Evolutionary conservation across 2,329 filamentous ascomycete genomes (phyloP), one percentile per base, ranked within the genome.

Genomic region (Ceratocystiopsis brevicomis): DNA sequence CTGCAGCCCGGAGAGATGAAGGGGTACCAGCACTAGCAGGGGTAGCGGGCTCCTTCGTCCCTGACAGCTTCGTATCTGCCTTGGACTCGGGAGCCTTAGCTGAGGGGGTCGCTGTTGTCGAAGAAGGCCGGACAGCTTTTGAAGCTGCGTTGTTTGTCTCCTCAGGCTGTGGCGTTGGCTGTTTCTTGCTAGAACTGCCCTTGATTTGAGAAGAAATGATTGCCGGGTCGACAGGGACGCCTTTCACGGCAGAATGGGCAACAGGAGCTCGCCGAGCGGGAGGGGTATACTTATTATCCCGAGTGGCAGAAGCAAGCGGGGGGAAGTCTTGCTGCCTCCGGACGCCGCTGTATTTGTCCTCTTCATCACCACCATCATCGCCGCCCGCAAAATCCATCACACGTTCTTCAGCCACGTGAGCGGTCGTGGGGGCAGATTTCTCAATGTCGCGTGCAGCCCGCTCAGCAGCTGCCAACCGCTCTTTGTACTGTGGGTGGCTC

Each of bases 271-370:
- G 76, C 58, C 84, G 75, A 16, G 84, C 88, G 5, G 90, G 90
- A 33, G 90, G 88, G 0, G 81, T 93, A 59, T 98, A 98, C 59
- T 84, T 88, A 60, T 73, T 73, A 50, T 68, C 65, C 16, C 66
- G 61, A 38, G 59, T 62, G 13, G 37, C 30, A 6, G 44, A 16
- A 40, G 63, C 56, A 32, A 92, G 66, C n/a, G 80, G 71, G 6
- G 79, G 73, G 53, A 81, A 81, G 44, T 82, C 78, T 49, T 73
- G 68, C 50, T 73, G 69, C 50, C 88, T 78, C 48, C 79, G 79
- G 44, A 98, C 90, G 56, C 88, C 88, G 56, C 87, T 95, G 53
- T 69, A 86, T 76, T 90, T 95, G 56, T 92, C 87, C 63, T 98
- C 90, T 61, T 98, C 90, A 50, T 94, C 84, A 14, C 75, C 78